Conservation (phyloP, 2,329 filamentous ascomycete genomes). For the Drechmeria coniospora region DNA sequence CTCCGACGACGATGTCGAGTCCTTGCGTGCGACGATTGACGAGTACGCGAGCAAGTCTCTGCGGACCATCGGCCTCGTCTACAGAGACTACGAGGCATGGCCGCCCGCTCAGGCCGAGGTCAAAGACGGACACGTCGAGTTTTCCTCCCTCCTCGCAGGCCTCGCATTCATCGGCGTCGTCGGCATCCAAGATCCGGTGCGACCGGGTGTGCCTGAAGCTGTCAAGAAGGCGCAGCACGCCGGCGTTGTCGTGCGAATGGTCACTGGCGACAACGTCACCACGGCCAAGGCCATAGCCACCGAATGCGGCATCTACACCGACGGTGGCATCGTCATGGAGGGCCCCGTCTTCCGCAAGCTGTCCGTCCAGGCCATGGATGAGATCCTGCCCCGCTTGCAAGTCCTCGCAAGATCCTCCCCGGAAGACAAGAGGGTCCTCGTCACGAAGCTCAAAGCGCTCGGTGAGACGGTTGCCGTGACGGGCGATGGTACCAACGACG, state of each 20-base stretch:
- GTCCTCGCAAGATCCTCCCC: constrained; percentile 44
- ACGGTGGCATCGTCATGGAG: constrained; percentile 50
- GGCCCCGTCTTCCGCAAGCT: constrained; percentile 46
- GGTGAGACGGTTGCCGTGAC: constrained; percentile 48
- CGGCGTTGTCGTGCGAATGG: constrained; percentile 48
- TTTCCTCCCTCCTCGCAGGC: constrained; percentile 22
- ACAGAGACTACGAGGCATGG: constrained; percentile 55
- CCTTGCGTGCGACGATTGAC: constrained; percentile 34
- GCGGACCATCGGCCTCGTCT: constrained; percentile 59
- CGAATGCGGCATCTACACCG: constrained; percentile 48
- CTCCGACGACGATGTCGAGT: constrained; percentile 34
- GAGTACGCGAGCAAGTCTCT: constrained; percentile 49
- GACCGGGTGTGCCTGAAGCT: constrained; percentile 41
- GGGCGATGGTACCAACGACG: constrained; percentile 53
- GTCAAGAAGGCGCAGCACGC: constrained; percentile 44
- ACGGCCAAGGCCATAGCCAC: constrained; percentile 50
- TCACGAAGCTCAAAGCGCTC: constrained; percentile 35
- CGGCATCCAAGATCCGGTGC: constrained; percentile 49
- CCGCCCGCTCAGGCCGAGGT: constrained; percentile 50
- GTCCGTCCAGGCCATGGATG: constrained; percentile 34
- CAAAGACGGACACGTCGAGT: constrained; percentile 14
- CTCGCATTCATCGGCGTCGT: constrained; percentile 59
- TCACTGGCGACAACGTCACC: constrained; percentile 34
- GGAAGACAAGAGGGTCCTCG: constrained; percentile 43
- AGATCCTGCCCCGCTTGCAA: constrained; percentile 30